Evolutionary conservation across 2,329 filamentous ascomycete genomes (phyloP).

Genomic region (Curvularia hawaiiensis): DNA sequence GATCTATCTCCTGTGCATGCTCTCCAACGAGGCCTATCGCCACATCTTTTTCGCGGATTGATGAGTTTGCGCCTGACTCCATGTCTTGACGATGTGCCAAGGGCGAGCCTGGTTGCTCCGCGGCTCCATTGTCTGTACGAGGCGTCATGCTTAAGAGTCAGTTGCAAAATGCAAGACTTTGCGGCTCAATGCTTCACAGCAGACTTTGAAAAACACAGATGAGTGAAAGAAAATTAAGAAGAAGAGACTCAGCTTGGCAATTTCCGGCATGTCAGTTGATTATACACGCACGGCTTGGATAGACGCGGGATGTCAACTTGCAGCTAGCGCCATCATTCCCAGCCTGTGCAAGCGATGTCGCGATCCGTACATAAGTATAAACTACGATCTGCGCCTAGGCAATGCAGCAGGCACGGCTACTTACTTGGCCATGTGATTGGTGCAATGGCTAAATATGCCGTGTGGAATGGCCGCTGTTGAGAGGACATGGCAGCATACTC

Average conservation of each 20-base stretch:
- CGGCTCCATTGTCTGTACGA: slow-evolving; percentile 21
- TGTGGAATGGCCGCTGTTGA: slow-evolving; percentile 8
- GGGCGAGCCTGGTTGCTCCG: slow-evolving; percentile 13
- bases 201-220: not conserved
- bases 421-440: slow-evolving; percentile 2
- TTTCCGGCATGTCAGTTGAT: slow-evolving; percentile 11
- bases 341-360: slow-evolving; percentile 6
- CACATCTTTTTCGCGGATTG: slow-evolving; percentile 57
- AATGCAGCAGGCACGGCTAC: not conserved
- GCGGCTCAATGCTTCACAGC: not conserved
- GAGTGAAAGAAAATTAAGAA: not conserved
- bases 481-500: not conserved
- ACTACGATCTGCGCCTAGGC: not conserved
- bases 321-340: slow-evolving; percentile 22
- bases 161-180: not conserved
- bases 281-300: slow-evolving; percentile 19
- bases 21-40: slow-evolving; percentile 66
- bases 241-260: not conserved
- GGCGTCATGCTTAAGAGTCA: slow-evolving; percentile 4
- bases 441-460: slow-evolving; percentile 4
- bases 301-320: slow-evolving; percentile 21
- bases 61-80: slow-evolving; percentile 23
- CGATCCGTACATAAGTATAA: not conserved
- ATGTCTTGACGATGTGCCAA: slow-evolving; percentile 14
- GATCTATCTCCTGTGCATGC: slow-evolving; percentile 59